Conservation (phyloP, 2,329 filamentous ascomycete species). For the Ascomycota sp. region DNA sequence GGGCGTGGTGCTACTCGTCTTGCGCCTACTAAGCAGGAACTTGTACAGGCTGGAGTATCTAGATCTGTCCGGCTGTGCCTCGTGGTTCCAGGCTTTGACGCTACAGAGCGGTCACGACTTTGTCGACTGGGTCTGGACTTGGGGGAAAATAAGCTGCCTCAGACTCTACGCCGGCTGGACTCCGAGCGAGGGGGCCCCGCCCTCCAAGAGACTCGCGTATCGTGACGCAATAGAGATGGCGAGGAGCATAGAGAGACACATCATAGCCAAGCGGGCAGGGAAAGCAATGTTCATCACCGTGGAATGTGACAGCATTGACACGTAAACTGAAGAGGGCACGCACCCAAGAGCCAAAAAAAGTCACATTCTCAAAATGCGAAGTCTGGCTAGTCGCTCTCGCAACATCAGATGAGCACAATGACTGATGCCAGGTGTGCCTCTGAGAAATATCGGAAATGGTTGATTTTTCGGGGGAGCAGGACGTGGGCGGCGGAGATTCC, state of each 20-base stretch:
- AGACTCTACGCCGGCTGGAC: constrained; percentile 24
- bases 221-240: constrained; percentile 18
- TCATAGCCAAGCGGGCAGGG: constrained; percentile 23
- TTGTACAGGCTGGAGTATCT: constrained; percentile 40
- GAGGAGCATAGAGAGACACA: constrained; percentile 23
- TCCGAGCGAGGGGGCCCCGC: constrained; percentile 12
- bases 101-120: constrained; percentile 20
- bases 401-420: too few relatives aligned
- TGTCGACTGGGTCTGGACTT: constrained; percentile 32
- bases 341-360: too few relatives aligned
- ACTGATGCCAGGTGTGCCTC: too few relatives aligned
- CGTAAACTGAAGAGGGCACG: too few relatives aligned
- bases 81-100: constrained; percentile 32
- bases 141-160: constrained; percentile 29
- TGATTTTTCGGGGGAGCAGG: too few relatives aligned
- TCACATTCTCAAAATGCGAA: too few relatives aligned
- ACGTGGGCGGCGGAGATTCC: too few relatives aligned
- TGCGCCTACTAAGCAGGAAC: constrained; percentile 30
- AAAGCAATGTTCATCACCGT: constrained; percentile 28
- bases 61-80: constrained; percentile 36
- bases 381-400: too few relatives aligned
- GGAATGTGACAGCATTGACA: constrained; percentile 24
- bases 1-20: constrained; percentile 34
- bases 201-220: constrained; percentile 13
- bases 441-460: too few relatives aligned